Evolutionary conservation across 495 filamentous ascomycete genomes (phyloP), one percentile per base, ranked within the genome.

Genomic region (Penicillium dipodomyicola): DNA sequence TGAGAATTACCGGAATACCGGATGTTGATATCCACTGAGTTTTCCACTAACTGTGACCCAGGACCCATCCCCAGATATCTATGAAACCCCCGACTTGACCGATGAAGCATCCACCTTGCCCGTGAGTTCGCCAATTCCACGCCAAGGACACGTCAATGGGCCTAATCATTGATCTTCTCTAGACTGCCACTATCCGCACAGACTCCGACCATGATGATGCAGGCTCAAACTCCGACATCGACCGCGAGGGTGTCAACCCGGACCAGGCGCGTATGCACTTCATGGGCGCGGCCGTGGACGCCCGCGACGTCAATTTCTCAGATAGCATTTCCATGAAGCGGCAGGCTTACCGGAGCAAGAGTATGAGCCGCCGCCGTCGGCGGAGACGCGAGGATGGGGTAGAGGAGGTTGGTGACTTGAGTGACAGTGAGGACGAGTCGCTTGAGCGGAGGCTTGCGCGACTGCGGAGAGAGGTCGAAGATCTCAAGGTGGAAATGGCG

Each of bases 31-130:
- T 29, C 22, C 14, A 17, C 6, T 10, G 32, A 7, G 4, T 30
- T 32, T 30, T 42, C 32, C 30, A 49, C 58, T 70, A 50, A 70
- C 52, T 49, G 42, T 46, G 33, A 57, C 4, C 19, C 57, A 94
- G 91, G 92, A 97, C 68, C 86, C 84, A 23, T 90, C 91, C 23
- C 92, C 92, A 70, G 92, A 96, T 67, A 88, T 95, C 64, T 97
- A 97, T 76, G 92, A 96, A 75, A 96, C 92, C 45, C 92, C 92
- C 64, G 91, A 94, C 56, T 77, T 96, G 61, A 90, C 84, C 23
- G 90, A 96, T 64, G 92, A 94, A 67, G 86, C 80, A 49, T 96
- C 91, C 27, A 97, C 92, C 37, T 68, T 90, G 55, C 90, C 83
- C 30, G 90, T 95, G 54, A 65, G 65, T 72, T 56, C 56, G 37